Evolutionary conservation across 805 yeast genomes (phyloP), one percentile per base, ranked within the genome.

Genomic region (Metschnikowia shivogae): DNA sequence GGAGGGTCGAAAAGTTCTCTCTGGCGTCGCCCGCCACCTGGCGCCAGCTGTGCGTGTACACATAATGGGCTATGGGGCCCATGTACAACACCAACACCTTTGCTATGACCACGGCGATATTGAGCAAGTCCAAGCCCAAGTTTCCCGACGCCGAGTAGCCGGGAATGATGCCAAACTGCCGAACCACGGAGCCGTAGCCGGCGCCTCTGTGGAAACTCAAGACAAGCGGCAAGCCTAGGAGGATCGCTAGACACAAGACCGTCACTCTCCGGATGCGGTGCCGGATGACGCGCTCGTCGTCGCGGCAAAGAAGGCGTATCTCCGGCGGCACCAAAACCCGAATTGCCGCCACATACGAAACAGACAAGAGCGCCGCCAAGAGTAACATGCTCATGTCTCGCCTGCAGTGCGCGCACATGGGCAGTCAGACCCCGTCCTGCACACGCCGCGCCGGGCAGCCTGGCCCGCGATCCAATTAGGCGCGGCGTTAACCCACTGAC

Each of bases 261-360:
- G 62, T 41, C 1, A 77, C 68, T 32, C 77, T 59, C 4, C 14
- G 45, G 7, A 80, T 46, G 26, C 85, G 61, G 38, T 68, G 62
- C 32, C 52, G 49, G 2, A 80, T 68, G 5, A 79, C 75, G 0
- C 14, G 37, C 0, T 71, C 69, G 34, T 77, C 73, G 56, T 80
- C 67, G 29, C 86, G 56, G 40, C 58, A 59, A 20, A 47, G 54
- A 3, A 53, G 55, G 7, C 36, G 27, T 20, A 65, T 29, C 7
- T 53, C 28, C 6, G 40, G 34, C 1, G 73, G 72, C 36, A 48
- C 59, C 10, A 40, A 31, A 14, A 63, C 42, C 50, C 72, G 72
- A 12, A 80, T 62, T 26, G 63, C 67, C 3, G 61, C 53, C 12
- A 81, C 84, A 56, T 79, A 81, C 3, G 72, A 62, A 10, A 64